phyloP scores from a whole-genome alignment of 441 rosid genomes.

The Corymbia calophylla region DNA sequence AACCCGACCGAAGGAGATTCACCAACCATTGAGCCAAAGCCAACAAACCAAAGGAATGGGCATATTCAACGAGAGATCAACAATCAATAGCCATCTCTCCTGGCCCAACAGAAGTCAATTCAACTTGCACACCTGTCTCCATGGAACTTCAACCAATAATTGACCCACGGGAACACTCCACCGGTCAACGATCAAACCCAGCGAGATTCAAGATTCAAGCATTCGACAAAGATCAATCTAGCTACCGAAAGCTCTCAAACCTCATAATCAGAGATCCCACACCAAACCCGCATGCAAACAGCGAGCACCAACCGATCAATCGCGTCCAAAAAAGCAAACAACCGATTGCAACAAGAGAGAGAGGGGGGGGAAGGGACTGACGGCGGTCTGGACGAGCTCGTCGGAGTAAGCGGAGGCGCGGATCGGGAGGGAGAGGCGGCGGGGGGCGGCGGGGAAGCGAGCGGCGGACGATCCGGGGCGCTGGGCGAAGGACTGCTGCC shows the following conservation, averaged over 20 bases:
- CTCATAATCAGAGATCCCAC: background rate
- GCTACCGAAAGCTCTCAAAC: background rate
- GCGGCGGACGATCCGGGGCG: slow-evolving; percentile 18
- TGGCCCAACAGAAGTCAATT: background rate
- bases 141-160: background rate
- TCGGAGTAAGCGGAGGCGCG: slow-evolving; percentile 73
- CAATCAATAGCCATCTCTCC: background rate
- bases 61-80: background rate
- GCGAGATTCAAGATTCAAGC: background rate
- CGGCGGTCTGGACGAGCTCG: slow-evolving; percentile 89
- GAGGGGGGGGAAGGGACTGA: slow-evolving; percentile 29
- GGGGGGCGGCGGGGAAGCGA: background rate
- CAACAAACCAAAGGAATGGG: background rate
- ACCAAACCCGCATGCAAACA: background rate
- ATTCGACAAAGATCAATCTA: background rate
- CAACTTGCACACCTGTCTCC: background rate
- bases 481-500: slow-evolving; percentile 47
- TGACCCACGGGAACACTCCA: background rate
- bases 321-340: background rate
- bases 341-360: background rate
- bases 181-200: background rate
- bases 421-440: slow-evolving; percentile 63
- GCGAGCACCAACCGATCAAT: background rate
- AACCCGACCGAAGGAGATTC: background rate
- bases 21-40: background rate